Percentiles rank a stretch among this genome's conserved stretches.
Conservation (phyloP, 2,329 filamentous ascomycete genomes). For the Nakataea oryzae region DNA sequence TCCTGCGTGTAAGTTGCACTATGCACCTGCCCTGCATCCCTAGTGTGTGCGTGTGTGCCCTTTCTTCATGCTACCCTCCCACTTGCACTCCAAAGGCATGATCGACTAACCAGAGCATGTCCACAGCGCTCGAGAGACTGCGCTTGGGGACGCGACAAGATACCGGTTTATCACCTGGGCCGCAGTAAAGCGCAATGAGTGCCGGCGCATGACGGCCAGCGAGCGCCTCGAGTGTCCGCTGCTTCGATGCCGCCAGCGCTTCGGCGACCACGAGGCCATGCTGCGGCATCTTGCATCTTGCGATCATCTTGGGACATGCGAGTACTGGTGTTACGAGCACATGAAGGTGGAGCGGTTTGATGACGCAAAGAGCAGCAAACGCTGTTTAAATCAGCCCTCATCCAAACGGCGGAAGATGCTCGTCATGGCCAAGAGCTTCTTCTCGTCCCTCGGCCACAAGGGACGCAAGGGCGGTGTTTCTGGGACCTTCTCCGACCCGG, state of each 20-base stretch:
- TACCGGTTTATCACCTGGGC: constrained; percentile 47
- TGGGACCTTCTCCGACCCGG: background rate
- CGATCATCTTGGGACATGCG: constrained; percentile 33
- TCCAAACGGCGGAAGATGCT: constrained; percentile 41
- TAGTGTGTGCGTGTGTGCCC: too few relatives aligned
- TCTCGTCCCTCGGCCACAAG: constrained; percentile 40
- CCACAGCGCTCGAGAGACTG: constrained; percentile 30
- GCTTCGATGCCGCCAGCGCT: constrained; percentile 36
- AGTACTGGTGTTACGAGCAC: constrained; percentile 48
- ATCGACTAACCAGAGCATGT: constrained; percentile 5
- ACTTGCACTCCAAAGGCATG: too few relatives aligned
- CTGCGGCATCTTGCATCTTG: constrained; percentile 44
- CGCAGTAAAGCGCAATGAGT: constrained; percentile 42
- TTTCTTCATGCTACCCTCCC: too few relatives aligned
- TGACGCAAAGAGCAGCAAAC: constrained; percentile 35
- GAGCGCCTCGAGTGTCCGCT: constrained; percentile 42
- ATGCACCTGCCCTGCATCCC: too few relatives aligned
- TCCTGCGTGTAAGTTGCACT: constrained; percentile 11
- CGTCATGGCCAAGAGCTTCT: constrained; percentile 42
- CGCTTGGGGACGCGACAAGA: constrained; percentile 37
- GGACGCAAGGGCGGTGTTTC: constrained; percentile 20
- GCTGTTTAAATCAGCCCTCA: constrained; percentile 33
- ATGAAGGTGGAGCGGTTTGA: constrained; percentile 39
- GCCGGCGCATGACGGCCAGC: constrained; percentile 31
- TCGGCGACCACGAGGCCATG: constrained; percentile 42